Evolutionary conservation across 2,329 filamentous ascomycete genomes (phyloP), one percentile per base, ranked within the genome.

Genomic region (Rutstroemia sp.): DNA sequence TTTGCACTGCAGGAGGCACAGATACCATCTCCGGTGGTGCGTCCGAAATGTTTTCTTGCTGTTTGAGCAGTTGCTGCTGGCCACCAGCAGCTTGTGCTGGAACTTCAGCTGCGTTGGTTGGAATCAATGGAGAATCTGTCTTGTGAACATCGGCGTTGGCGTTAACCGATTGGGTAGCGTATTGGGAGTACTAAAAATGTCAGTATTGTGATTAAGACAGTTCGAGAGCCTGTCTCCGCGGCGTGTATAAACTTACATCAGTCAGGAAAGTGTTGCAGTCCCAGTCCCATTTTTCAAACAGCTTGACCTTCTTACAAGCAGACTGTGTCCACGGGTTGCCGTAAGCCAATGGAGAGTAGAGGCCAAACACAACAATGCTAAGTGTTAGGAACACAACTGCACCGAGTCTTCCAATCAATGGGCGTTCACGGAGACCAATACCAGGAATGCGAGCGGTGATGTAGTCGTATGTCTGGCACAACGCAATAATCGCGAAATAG

Each of bases 181-280:
- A 72, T 62, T 71, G 63, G 45, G 69, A 68, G 59, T 71, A 71
- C 69, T 72, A 62, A 27, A 23, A 42, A 60, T 47, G 56, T 66
- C 44, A 65, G 60, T 27, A 60, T 51, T 44, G 34, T 14, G 18
- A 27, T 44, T 56, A 54, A 45, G 16, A 21, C n/a, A 10, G 4
- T 19, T 10, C 14, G 4, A 42, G 25, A 30, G 21, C 12, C 19
- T 39, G 23, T 5, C 69, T 57, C 71, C 44, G 27, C 19, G 5
- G 3, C 16, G 56, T 61, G 54, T 52, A 56, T 57, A 54, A 52
- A 86, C 89, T 88, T 85, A 96, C 92, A 70, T 84, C 85, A 63
- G 86, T 85, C 65, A 87, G 78, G 77, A 99, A 99, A 59, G 82
- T 92, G 72, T 95, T 96, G 81, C 94, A 99, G 73, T 99, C 94